Percentiles rank a stretch among this genome's conserved stretches.
These are phyloP conservation scores for Hirsutella rhossiliensis DNA, from an alignment of 2,329 filamentous ascomycete genomes.

Conservation along the genomic window DNA sequence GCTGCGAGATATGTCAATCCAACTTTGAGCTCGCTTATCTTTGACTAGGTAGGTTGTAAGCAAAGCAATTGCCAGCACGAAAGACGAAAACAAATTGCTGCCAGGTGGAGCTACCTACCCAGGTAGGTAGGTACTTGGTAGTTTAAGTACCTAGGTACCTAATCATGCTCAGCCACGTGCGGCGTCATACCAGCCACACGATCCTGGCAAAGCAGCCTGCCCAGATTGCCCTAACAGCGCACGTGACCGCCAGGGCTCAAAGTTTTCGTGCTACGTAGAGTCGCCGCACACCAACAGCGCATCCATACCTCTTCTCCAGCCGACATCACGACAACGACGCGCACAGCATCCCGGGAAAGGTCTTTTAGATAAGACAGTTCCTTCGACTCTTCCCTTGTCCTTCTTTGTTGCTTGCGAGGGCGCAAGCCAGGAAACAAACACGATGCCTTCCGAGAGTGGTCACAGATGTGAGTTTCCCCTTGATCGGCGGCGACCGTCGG, in stretches of 20 bases:
- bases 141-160: too few species aligned
- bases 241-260: slow-evolving; percentile 26
- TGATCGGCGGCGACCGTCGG: not conserved
- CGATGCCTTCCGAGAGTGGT: slow-evolving; percentile 80
- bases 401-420: slow-evolving; percentile 34
- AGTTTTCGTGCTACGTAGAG: slow-evolving; percentile 16
- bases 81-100: too few species aligned
- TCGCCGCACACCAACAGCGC: slow-evolving; percentile 22
- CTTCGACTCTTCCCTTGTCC: slow-evolving; percentile 24
- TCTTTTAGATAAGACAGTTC: slow-evolving; percentile 33
- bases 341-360: slow-evolving; percentile 28
- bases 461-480: slow-evolving; percentile 64
- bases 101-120: too few species aligned
- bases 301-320: slow-evolving; percentile 19
- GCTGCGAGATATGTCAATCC: too few species aligned
- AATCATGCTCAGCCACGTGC: slow-evolving; percentile 4
- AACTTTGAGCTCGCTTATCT: too few species aligned
- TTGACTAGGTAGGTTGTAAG: too few species aligned
- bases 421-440: slow-evolving; percentile 40
- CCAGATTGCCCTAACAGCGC: slow-evolving; percentile 16
- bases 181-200: slow-evolving; percentile 5
- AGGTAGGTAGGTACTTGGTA: too few species aligned
- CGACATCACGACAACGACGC: slow-evolving; percentile 23
- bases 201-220: not conserved
- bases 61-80: too few species aligned